Evolutionary conservation across 805 yeast genomes (phyloP).

Genomic region (Suhomyces emberorum): DNA sequence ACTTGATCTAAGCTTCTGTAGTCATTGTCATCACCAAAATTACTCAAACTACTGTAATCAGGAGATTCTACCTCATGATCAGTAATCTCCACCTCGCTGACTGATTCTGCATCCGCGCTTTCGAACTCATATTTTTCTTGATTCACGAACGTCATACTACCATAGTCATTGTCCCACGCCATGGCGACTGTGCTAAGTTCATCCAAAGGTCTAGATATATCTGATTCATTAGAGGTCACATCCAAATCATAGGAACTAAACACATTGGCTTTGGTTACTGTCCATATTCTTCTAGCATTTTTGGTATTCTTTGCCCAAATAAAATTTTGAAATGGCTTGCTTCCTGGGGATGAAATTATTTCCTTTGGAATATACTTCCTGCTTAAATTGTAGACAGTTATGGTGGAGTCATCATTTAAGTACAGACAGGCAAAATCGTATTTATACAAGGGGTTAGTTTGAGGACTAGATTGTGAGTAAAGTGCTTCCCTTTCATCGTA

Average conservation of each 20-base stretch:
- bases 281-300: constrained; percentile 30
- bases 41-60: neutral
- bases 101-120: constrained; percentile 9
- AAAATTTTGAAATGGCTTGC: constrained; percentile 40
- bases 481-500: constrained; percentile 17
- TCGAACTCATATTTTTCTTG: constrained; percentile 49
- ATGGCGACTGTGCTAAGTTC: constrained; percentile 49
- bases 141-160: constrained; percentile 49
- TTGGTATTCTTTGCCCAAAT: constrained; percentile 34
- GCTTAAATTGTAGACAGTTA: constrained; percentile 65
- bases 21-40: constrained; percentile 3
- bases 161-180: constrained; percentile 53
- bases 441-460: constrained; percentile 37
- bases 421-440: constrained; percentile 74
- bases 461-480: constrained; percentile 14
- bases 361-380: constrained; percentile 75
- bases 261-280: constrained; percentile 38
- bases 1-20: constrained; percentile 4
- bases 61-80: constrained; percentile 9
- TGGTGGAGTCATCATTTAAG: constrained; percentile 66
- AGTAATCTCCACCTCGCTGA: constrained; percentile 9
- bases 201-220: constrained; percentile 40
- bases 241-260: constrained; percentile 36
- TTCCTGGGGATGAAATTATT: constrained; percentile 50
- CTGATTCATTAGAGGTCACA: constrained; percentile 14